Conservation (phyloP, 1,284 basidiomycete genomes). For the Apiotrichum sp. region DNA sequence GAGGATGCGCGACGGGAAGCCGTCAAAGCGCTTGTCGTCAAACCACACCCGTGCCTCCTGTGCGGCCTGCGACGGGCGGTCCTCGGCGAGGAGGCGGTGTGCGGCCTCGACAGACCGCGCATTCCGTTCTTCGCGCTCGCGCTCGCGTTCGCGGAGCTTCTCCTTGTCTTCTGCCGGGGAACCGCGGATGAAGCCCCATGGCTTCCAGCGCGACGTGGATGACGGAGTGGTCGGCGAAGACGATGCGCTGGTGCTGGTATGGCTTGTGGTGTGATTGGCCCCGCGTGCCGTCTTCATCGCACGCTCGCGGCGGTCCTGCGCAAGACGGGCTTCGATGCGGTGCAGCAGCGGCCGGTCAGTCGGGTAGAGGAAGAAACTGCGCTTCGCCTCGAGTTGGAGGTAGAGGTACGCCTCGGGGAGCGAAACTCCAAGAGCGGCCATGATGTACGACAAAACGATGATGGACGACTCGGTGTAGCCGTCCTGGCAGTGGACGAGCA, state of each 20-base stretch:
- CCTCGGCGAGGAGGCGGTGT: slow-evolving; percentile 24
- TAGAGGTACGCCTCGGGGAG: slow-evolving; percentile 80
- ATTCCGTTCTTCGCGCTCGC: neutral
- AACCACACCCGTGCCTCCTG: slow-evolving; percentile 68
- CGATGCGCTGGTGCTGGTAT: neutral
- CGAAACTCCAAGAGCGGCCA: slow-evolving; percentile 63
- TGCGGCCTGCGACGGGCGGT: slow-evolving; percentile 21
- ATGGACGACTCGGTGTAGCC: slow-evolving; percentile 77
- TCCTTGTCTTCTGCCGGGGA: neutral
- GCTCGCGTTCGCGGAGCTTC: neutral
- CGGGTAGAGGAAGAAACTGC: slow-evolving; percentile 87
- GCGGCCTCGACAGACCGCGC: slow-evolving; percentile 22
- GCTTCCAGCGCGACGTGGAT: slow-evolving; percentile 27
- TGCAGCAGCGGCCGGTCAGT: slow-evolving; percentile 70
- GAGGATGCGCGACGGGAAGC: slow-evolving; percentile 88
- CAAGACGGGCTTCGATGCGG: slow-evolving; percentile 61
- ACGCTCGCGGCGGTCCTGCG: slow-evolving; percentile 32
- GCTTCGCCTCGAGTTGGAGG: slow-evolving; percentile 55
- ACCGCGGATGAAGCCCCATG: slow-evolving; percentile 25
- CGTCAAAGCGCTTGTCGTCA: slow-evolving; percentile 84
- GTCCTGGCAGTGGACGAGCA: slow-evolving; percentile 49
- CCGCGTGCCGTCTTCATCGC: slow-evolving; percentile 25
- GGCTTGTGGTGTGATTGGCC: neutral
- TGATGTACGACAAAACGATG: slow-evolving; percentile 78
- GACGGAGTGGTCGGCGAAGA: slow-evolving; percentile 8